phyloP scores from a whole-genome alignment of 1,139 yeast genomes.

The Kurtzmaniella quercitrusa region DNA sequence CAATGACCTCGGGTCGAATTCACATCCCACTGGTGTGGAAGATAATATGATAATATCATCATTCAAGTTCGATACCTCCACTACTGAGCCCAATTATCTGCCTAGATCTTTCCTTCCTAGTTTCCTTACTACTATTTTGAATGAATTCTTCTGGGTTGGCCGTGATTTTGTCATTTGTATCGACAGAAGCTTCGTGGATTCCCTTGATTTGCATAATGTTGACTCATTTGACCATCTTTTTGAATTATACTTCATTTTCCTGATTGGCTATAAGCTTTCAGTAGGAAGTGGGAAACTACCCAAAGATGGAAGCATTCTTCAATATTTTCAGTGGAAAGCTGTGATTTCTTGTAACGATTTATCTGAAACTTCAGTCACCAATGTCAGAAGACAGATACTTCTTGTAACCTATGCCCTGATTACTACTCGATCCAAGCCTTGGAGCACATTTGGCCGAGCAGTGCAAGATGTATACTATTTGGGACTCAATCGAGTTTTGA shows the following conservation, averaged over 20 bases:
- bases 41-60: background rate
- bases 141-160: constrained; percentile 15
- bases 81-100: background rate
- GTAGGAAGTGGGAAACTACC: constrained; percentile 34
- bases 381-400: constrained; percentile 34
- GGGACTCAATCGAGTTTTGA: constrained; percentile 36
- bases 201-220: constrained; percentile 9
- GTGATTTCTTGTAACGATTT: constrained; percentile 30
- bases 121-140: background rate
- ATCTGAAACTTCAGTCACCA: constrained; percentile 27
- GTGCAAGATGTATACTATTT: constrained; percentile 34
- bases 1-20: background rate
- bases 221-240: constrained; percentile 19
- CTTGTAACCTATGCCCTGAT: constrained; percentile 38
- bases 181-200: background rate
- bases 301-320: constrained; percentile 21
- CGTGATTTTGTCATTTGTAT: constrained; percentile 18
- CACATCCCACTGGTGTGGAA: background rate
- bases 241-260: constrained; percentile 45
- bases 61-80: background rate
- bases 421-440: background rate
- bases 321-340: constrained; percentile 19
- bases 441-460: background rate
- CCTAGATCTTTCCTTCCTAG: background rate
- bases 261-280: constrained; percentile 45